Conservation (phyloP, 2,329 filamentous ascomycete genomes). For the Incumbomyces lentus region DNA sequence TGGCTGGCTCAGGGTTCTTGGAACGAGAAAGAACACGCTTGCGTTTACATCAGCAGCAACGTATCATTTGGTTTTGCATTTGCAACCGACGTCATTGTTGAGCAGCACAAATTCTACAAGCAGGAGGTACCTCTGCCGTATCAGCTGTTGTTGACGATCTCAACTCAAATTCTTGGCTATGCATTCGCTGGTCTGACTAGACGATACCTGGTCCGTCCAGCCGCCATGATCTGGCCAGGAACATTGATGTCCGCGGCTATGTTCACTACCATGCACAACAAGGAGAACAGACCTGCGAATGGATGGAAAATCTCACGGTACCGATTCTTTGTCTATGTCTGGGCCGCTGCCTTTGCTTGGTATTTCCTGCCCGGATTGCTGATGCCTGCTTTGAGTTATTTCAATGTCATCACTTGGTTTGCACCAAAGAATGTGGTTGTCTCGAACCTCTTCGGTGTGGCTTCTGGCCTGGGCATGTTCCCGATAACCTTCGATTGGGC, state of each 20-base stretch:
- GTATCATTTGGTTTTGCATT: conserved; percentile 85
- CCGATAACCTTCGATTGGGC: conserved; percentile 88
- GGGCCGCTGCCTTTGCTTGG: conserved; percentile 61
- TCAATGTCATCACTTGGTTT: conserved; percentile 82
- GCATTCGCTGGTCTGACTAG: conserved; percentile 74
- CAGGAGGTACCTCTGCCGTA: conserved; percentile 68
- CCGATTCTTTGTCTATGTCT: conserved; percentile 72
- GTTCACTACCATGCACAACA: conserved; percentile 77
- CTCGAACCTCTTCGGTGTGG: conserved; percentile 75
- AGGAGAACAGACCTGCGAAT: conserved; percentile 70
- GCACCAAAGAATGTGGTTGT: conserved; percentile 77
- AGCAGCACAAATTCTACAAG: conserved; percentile 81
- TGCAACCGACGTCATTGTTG: conserved; percentile 76
- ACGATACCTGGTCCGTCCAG: conserved; percentile 71
- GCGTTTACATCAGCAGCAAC: conserved; percentile 82
- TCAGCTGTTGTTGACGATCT: conserved; percentile 71
- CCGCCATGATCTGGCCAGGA: conserved; percentile 85
- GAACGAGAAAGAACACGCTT: conserved; percentile 85
- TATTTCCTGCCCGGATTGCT: conserved; percentile 78
- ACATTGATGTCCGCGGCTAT: conserved; percentile 82
- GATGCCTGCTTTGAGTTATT: conserved; percentile 77
- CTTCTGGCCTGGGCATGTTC: conserved; percentile 74
- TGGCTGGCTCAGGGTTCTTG: conserved; percentile 73
- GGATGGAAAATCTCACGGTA: conserved; percentile 75
- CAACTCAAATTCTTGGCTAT: conserved; percentile 78